Evolutionary conservation across 352 stramenopile species (phyloP).

Genomic region (Pythium dissimile): DNA sequence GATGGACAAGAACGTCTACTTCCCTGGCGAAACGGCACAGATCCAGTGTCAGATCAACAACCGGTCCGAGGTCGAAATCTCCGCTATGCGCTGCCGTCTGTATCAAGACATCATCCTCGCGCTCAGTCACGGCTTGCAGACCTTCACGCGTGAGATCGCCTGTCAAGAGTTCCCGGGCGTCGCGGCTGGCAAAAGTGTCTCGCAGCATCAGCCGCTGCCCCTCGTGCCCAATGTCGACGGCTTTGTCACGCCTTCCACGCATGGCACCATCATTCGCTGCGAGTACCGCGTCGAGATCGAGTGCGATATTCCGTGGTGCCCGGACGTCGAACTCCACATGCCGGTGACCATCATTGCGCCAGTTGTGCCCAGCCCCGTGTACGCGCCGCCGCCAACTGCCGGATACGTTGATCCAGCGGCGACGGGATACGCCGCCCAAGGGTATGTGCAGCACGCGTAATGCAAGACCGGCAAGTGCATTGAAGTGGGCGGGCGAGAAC

Average conservation of each 20-base stretch:
- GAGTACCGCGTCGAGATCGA: conserved; percentile 60
- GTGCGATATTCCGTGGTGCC: conserved; percentile 67
- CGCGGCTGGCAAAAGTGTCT: conserved; percentile 22
- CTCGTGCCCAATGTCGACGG: conserved; percentile 28
- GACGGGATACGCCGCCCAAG: conserved; percentile 2
- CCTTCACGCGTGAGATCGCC: conserved; percentile 41
- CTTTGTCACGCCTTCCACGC: conserved; percentile 45
- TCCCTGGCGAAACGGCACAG: conserved; percentile 48
- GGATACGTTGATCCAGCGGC: conserved; percentile 13
- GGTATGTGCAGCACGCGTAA: conserved; percentile 17
- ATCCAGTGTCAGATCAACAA: conserved; percentile 68
- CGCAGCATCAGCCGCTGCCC: conserved; percentile 50
- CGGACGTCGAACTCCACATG: conserved; percentile 50
- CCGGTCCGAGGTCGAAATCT: conserved; percentile 48
- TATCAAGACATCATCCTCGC: conserved; percentile 49
- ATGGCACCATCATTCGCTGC: conserved; percentile 44
- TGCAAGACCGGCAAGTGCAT: no score
- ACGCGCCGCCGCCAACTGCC: conserved; percentile 16
- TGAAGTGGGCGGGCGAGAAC: no score
- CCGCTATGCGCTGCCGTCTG: conserved; percentile 52
- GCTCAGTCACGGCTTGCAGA: conserved; percentile 27
- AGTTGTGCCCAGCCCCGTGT: conserved; percentile 15
- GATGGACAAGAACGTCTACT: conserved; percentile 76
- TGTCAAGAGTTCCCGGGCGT: conserved; percentile 47
- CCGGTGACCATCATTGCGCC: conserved; percentile 48